Percentiles rank a stretch among this genome's conserved stretches.
Conservation (phyloP, 2,329 filamentous ascomycete species). For the Penicillium sp. region DNA sequence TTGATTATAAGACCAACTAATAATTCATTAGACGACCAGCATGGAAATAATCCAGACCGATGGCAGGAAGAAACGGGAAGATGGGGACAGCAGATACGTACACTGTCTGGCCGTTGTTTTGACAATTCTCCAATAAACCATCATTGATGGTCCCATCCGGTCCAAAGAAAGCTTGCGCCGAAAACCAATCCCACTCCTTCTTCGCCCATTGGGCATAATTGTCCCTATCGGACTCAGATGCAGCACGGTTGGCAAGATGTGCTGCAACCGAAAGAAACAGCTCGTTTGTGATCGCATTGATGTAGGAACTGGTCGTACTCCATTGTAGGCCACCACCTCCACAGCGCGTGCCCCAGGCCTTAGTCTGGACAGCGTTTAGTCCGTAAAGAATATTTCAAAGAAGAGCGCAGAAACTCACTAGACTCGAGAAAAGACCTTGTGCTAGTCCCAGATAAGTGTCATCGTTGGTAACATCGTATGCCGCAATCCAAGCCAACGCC, state of each 20-base stretch:
- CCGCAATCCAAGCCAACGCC: constrained; percentile 56
- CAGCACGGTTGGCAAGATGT: constrained; percentile 55
- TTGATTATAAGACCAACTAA: constrained; percentile 60
- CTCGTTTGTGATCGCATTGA: constrained; percentile 59
- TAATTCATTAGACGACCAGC: background rate
- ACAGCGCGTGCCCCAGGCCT: constrained; percentile 46
- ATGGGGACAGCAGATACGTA: constrained; percentile 12
- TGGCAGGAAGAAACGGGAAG: background rate
- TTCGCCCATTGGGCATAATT: constrained; percentile 51
- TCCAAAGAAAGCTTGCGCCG: constrained; percentile 51
- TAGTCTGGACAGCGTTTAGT: constrained; percentile 22
- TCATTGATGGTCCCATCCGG: constrained; percentile 55
- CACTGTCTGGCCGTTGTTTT: constrained; percentile 47
- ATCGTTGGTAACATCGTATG: constrained; percentile 55
- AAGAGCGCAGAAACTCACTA: constrained; percentile 28
- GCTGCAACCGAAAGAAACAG: constrained; percentile 59
- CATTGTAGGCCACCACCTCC: constrained; percentile 53
- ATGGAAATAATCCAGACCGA: background rate
- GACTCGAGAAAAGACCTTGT: constrained; percentile 51
- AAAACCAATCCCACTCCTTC: constrained; percentile 55
- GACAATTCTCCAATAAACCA: constrained; percentile 53
- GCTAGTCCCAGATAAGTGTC: constrained; percentile 50
- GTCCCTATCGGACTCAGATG: constrained; percentile 23
- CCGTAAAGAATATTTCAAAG: background rate
- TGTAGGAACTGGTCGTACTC: constrained; percentile 48